phyloP scores from a whole-genome alignment of 805 yeast genomes.

The Wickerhamomyces sydowiorum region DNA sequence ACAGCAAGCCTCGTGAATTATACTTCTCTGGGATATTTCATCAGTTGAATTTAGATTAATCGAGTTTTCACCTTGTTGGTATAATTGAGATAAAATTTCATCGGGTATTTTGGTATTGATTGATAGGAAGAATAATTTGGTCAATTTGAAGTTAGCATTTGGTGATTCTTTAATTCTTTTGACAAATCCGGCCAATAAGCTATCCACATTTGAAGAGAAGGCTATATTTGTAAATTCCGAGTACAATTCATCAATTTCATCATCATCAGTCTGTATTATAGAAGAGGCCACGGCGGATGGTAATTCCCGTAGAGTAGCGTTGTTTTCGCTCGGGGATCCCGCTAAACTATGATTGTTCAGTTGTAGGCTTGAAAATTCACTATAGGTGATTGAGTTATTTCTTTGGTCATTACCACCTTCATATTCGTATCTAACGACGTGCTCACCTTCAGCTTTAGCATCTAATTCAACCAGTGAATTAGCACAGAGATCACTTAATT shows the following conservation, averaged over 20 bases:
- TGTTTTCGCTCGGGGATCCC: not conserved
- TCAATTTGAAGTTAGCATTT: constrained; percentile 40
- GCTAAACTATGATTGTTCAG: constrained; percentile 4
- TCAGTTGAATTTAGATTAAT: constrained; percentile 63
- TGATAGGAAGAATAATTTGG: constrained; percentile 69
- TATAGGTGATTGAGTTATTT: constrained; percentile 7
- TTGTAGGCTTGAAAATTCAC: constrained; percentile 18
- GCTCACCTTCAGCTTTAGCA: constrained; percentile 53
- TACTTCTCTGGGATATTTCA: constrained; percentile 67
- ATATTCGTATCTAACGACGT: constrained; percentile 22
- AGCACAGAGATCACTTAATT: constrained; percentile 70
- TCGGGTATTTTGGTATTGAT: constrained; percentile 59
- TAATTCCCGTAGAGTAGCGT: not conserved
- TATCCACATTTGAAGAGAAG: constrained; percentile 28
- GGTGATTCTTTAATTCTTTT: constrained; percentile 34
- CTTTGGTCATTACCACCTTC: constrained; percentile 21
- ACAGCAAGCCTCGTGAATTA: constrained; percentile 61
- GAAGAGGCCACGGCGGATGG: not conserved
- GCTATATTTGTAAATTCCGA: constrained; percentile 59
- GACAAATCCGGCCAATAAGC: constrained; percentile 39
- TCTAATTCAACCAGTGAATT: constrained; percentile 69
- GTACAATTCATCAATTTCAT: constrained; percentile 63
- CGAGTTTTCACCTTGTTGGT: constrained; percentile 29
- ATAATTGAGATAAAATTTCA: constrained; percentile 42
- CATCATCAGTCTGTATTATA: constrained; percentile 25